Evolutionary conservation across 1,284 basidiomycete genomes (phyloP), one percentile per base, ranked within the genome.

Genomic region (Phlebopus sp.): DNA sequence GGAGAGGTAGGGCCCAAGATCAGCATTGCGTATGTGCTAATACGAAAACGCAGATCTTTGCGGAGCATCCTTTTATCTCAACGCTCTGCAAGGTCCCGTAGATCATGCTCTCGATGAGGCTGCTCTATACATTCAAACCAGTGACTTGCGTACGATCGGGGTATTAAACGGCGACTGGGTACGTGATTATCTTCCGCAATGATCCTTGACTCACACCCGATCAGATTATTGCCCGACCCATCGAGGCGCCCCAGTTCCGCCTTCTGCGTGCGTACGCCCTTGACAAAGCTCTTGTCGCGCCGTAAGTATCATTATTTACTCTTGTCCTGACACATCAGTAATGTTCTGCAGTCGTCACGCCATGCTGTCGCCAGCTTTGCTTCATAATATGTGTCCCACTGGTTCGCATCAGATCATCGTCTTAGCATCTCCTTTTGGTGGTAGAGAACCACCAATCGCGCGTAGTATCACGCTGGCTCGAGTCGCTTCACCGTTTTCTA

Each of bases 151-250:
- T 10, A 74, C 76, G 41, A 69, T 92, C 23, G 93, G 92, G 0
- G 69, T 90, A 4, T 80, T 95, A 54, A 84, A 84, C 55, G 90
- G 90, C 29, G 92, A 97, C 64, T 96, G 93, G 93, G 92, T 91
- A 59, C 57, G 84, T 62, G 7, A 44, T 39, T 35, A 27, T 15
- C 49, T 18, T 9, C 44, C 34, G 18, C 32, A 15, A 19, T 21
- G 32, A 11, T n/a, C 44, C 47, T 51, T 21, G 37, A 37, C 49
- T 46, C 29, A 47, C 15, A 17, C 18, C 23, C 37, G 51, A 38
- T 55, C 57, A 59, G 59, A 61, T 51, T 57, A 53, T 57, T 50
- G 64, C 47, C 60, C 66, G 59, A 17, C 31, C 60, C 47, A 31
- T 57, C 19, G 43, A 54, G 42, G 52, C 57, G 46, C 52, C 59